phyloP scores from a whole-genome alignment of 768 basidiomycete species.

The Tubosaeta sp. region DNA sequence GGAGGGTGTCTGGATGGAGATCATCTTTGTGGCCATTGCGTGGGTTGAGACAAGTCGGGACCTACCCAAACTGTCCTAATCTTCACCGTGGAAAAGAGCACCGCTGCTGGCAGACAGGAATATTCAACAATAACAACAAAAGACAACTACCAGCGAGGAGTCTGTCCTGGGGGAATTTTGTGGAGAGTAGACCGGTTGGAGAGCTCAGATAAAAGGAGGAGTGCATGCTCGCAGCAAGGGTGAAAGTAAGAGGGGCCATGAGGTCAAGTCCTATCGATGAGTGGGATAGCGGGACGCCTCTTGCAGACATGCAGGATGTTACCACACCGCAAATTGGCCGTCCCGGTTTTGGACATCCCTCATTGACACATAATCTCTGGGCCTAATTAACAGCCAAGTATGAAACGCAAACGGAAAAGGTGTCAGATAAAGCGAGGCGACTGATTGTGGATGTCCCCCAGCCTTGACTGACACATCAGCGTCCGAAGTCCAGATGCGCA shows the following conservation, averaged over 20 bases:
- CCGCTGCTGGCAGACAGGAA: conserved; percentile 9
- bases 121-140: neutral
- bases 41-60: conserved; percentile 5
- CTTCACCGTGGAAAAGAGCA: conserved; percentile 31
- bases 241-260: conserved; percentile 25
- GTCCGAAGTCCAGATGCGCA: conserved; percentile 11
- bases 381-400: conserved; percentile 29
- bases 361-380: conserved; percentile 23
- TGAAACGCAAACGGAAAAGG: conserved; percentile 26
- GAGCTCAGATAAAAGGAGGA: conserved; percentile 28
- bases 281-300: conserved; percentile 19
- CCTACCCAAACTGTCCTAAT: conserved; percentile 23
- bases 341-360: conserved; percentile 29
- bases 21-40: conserved; percentile 20
- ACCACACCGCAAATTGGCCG: conserved; percentile 21
- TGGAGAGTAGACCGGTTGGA: conserved; percentile 2
- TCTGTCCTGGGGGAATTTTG: conserved; percentile 6
- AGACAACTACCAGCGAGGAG: neutral
- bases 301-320: conserved; percentile 16
- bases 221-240: conserved; percentile 22
- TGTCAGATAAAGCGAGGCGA: conserved; percentile 20
- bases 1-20: conserved; percentile 8
- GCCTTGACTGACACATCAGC: conserved; percentile 21
- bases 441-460: conserved; percentile 17
- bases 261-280: conserved; percentile 20